Evolutionary conservation across 176 grass and related monocot genomes (phyloP).

Genomic region (Pontederia crassipes): DNA sequence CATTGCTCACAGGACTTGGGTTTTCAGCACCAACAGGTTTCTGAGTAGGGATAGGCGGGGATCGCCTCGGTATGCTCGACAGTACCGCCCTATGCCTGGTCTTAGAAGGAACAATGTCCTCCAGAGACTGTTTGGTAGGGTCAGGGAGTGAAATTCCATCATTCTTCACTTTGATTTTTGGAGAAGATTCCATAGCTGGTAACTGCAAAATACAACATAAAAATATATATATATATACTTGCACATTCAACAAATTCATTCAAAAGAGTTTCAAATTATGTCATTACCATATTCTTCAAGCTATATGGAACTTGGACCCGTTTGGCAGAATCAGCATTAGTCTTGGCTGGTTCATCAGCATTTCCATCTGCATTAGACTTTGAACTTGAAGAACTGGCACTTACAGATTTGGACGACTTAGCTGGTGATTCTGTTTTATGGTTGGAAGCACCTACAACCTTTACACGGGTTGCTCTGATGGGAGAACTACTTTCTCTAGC

Average conservation of each 20-base stretch:
- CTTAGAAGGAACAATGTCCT: slow-evolving; percentile 29
- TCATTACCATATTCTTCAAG: slow-evolving; percentile 62
- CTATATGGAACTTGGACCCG: slow-evolving; percentile 30
- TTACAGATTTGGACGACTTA: slow-evolving; percentile 46
- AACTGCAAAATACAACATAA: slow-evolving; percentile 37
- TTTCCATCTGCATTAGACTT: slow-evolving; percentile 41
- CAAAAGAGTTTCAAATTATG: background rate
- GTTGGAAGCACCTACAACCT: slow-evolving; percentile 38
- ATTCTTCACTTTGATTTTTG: slow-evolving; percentile 32
- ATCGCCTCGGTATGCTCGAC: slow-evolving; percentile 26
- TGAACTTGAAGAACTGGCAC: slow-evolving; percentile 50
- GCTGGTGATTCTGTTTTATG: slow-evolving; percentile 35
- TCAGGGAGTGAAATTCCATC: slow-evolving; percentile 30
- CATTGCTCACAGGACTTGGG: slow-evolving; percentile 34
- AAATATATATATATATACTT: slow-evolving; percentile 2
- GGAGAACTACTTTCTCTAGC: slow-evolving; percentile 65
- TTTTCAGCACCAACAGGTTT: slow-evolving; percentile 23
- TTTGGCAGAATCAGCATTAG: slow-evolving; percentile 39
- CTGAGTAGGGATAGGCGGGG: slow-evolving; percentile 24
- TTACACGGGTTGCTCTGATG: slow-evolving; percentile 44
- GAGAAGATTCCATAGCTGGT: slow-evolving; percentile 62
- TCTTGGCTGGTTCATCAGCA: slow-evolving; percentile 37
- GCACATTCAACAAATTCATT: background rate
- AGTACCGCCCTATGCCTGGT: slow-evolving; percentile 36
- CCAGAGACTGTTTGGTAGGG: slow-evolving; percentile 33